Evolutionary conservation across 169 alveolate species (phyloP), one percentile per base, ranked within the genome.

Genomic region (Perkinsus chesapeaki): DNA sequence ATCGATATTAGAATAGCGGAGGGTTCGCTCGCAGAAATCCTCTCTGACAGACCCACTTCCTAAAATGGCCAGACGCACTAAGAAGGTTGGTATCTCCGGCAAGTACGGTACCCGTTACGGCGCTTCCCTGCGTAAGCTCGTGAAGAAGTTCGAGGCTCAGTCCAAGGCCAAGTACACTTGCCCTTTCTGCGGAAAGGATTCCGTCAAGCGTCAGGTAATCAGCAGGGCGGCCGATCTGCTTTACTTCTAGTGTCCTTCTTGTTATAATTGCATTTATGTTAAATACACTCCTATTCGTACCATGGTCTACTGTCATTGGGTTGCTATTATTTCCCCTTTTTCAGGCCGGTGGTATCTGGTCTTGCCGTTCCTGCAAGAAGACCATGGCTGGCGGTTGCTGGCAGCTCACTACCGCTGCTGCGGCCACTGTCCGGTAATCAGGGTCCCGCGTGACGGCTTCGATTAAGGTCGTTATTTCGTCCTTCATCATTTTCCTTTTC

Each of bases 101-200:
- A 98, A 98, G 96, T 99, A 98, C 97, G 99, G 99, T n/a, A 98
- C 99, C 39, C 98, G 99, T 93, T 99, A 99, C 95, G 99, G 99
- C 72, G 99, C 99, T 72, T 97, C 99, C 82, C 96, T 98, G 94
- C 98, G 99, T 95, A 99, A 99, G 96, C 98, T 97, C 95, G 98
- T 98, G 95, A 98, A 98, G 97, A 98, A 98, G 97, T 96, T 98
- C 94, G 99, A 98, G 96, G 94, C 98, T 94, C 96, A 97, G 93
- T 99, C 98, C 95, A 98, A 98, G 94, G 98, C 98, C 93, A 97
- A 97, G 91, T 98, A 98, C 96, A 96, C 96, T 92, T 98, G 99
- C 98, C 97, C 99, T 92, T 98, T 98, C 98, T 98, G 99, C 95
- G 99, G 99, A 91, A 98, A 98, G 97, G 99, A 97, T 95, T 95